Evolutionary conservation across 2,329 filamentous ascomycete species (phyloP), one percentile per base, ranked within the genome.

Genomic region (Claviceps lovelessii): DNA sequence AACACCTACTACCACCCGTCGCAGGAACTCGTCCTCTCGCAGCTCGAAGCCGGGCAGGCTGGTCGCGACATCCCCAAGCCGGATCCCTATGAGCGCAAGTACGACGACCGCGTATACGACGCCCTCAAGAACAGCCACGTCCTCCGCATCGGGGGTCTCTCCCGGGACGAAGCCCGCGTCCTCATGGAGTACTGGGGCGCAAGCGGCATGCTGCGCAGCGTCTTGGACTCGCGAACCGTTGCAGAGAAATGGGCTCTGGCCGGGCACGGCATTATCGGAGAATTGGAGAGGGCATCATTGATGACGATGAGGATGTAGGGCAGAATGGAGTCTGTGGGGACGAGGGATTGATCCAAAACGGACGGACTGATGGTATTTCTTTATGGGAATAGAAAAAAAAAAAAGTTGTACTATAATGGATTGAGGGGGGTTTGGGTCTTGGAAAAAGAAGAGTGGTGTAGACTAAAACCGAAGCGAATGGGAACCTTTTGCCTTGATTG

Each of bases 171-270:
- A 71, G 83, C 88, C 11, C 80, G 85, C 57, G 78, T 82, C 0
- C 74, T 95, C 61, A 85, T 97, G 82, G 90, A 96, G 73, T 97
- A 96, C 72, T 97, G 91, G 76, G 90, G 88, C 5, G 82, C 81
- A 41, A 94, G 88, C 68, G 93, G 91, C 13, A 75, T 95, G 66
- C 67, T 95, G 65, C 80, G 86, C 59, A 75, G 79, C 58, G 76
- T 74, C 49, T 76, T 96, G 51, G 84, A 87, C 63, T 83, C 90
- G 64, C 74, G 73, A 59, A 76, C 78, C 58, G 85, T 96, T 41
- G 76, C 78, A 28, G 86, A 94, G 76, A 88, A 88, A 72, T 95
- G 90, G 90, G 83, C 83, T 51, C 67, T 96, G 61, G 82, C 84
- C 51, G 89, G 89, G 28, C 83, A 86, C 63, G 90, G 90, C 17